These are phyloP conservation scores for Thozetella sp. DNA, from an alignment of 495 filamentous ascomycete species.

Conservation along the genomic window DNA sequence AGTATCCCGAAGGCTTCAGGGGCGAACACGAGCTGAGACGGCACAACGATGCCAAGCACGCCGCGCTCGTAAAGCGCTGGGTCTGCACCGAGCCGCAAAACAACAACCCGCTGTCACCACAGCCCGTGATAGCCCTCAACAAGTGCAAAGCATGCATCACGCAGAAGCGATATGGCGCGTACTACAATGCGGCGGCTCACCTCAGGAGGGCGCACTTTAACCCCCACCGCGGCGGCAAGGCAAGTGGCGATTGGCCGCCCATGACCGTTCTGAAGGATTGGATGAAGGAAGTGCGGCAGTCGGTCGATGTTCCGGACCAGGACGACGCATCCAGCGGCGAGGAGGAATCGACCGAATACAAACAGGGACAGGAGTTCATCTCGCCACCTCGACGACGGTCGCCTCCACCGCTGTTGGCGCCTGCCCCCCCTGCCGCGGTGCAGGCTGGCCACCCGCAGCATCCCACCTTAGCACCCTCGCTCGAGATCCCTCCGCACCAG, in stretches of 20 bases:
- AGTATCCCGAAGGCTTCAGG: slow-evolving; percentile 86
- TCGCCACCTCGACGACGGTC: slow-evolving; percentile 36
- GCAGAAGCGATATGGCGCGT: slow-evolving; percentile 85
- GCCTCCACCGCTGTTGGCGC: slow-evolving; percentile 39
- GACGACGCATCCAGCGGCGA: slow-evolving; percentile 48
- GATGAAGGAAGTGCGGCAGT: slow-evolving; percentile 74
- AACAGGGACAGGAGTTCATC: slow-evolving; percentile 36
- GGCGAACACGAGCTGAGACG: slow-evolving; percentile 92
- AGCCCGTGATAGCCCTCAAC: slow-evolving; percentile 67
- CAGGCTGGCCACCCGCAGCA: slow-evolving; percentile 54
- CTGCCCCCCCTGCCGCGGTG: slow-evolving; percentile 44
- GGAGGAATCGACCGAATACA: slow-evolving; percentile 41
- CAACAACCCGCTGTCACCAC: slow-evolving; percentile 38
- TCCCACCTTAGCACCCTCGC: slow-evolving; percentile 22
- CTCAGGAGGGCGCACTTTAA: slow-evolving; percentile 87
- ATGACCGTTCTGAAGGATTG: slow-evolving; percentile 86
- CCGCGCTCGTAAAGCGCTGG: slow-evolving; percentile 73
- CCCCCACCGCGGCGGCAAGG: slow-evolving; percentile 78
- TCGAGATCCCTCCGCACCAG: slow-evolving; percentile 15
- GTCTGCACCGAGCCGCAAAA: slow-evolving; percentile 60
- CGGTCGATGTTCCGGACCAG: slow-evolving; percentile 45
- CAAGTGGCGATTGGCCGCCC: slow-evolving; percentile 80
- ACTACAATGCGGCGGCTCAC: slow-evolving; percentile 96
- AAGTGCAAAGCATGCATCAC: slow-evolving; percentile 89
- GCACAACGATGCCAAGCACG: slow-evolving; percentile 83